Evolutionary conservation across 805 yeast genomes (phyloP), one percentile per base, ranked within the genome.

Genomic region (Myxozyma udenii): DNA sequence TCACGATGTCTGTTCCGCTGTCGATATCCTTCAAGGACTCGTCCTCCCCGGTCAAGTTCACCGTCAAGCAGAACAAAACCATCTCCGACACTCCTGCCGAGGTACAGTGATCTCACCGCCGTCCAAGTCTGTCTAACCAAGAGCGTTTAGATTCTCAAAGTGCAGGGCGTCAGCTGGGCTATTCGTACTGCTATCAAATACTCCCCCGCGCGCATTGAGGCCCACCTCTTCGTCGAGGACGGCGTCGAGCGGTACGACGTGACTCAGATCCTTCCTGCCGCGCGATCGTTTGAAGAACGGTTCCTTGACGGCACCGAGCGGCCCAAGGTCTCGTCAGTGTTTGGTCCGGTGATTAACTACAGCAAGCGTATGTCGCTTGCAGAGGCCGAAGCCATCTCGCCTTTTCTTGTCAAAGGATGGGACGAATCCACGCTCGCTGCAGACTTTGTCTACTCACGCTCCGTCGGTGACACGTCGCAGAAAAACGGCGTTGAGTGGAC

Each of bases 81-180:
- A 39, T 55, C 21, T 55, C 59, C 18, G 44, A 53, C 39, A 5
- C 37, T 6, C 41, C 47, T 16, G 53, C 44, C 16, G 59, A 55
- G 28, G 59, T 53, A 36, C 6, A 32, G 19, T 9, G n/a, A 5
- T 25, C 21, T 21, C 24, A n/a, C 9, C 7, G n/a, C n/a, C n/a
- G n/a, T n/a, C n/a, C n/a, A n/a, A n/a, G n/a, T n/a, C n/a, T n/a
- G n/a, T n/a, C n/a, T n/a, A n/a, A n/a, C n/a, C n/a, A n/a, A n/a
- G n/a, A n/a, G n/a, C n/a, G n/a, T 19, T 30, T n/a, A 53, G 58
- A 49, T 55, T n/a, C 58, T 55, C 38, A 50, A 47, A 24, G 50
- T 32, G 35, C 60, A 55, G 39, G 55, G 55, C 25, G 45, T 55
- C 19, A 35, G 48, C 28, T 55, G 60, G 60, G 41, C 47, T 11